Evolutionary conservation across 768 basidiomycete species (phyloP).

Genomic region (Clitopilus passeckerianus): DNA sequence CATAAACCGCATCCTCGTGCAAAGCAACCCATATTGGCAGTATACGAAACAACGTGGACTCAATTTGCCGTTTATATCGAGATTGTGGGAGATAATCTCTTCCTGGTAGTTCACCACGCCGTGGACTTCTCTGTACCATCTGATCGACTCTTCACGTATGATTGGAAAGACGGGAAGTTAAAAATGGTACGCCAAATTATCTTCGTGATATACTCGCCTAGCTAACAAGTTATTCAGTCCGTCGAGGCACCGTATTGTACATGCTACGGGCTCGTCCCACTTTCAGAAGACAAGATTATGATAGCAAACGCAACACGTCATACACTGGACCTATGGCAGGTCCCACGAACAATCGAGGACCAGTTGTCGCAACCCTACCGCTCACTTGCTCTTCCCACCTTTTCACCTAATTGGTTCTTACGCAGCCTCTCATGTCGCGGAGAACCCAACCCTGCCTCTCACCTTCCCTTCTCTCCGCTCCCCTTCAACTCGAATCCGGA

Average conservation of each 20-base stretch:
- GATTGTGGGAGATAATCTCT: conserved; percentile 39
- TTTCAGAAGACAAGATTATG: conserved; percentile 18
- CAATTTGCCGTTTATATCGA: conserved; percentile 35
- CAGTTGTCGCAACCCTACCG: not conserved
- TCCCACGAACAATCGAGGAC: conserved; percentile 1
- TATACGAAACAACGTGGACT: conserved; percentile 16
- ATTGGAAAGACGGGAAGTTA: conserved; percentile 35
- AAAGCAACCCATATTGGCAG: conserved; percentile 19
- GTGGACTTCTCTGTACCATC: conserved; percentile 7
- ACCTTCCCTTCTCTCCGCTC: not conserved
- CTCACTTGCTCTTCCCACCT: not conserved
- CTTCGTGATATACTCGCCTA: not conserved
- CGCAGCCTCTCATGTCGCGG: conserved; percentile 6
- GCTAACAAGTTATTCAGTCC: conserved; percentile 4
- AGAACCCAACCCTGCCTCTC: conserved; percentile 10
- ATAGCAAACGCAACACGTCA: conserved; percentile 16
- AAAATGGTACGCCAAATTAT: conserved; percentile 23
- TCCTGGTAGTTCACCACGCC: conserved; percentile 27
- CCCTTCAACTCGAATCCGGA: conserved; percentile 5
- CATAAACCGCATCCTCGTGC: conserved; percentile 30
- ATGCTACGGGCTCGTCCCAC: conserved; percentile 18
- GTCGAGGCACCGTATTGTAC: conserved; percentile 8
- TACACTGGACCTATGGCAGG: conserved; percentile 19
- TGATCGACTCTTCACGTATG: conserved; percentile 33
- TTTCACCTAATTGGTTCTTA: not conserved